A percentile compares a stretch with the other conserved stretches of the same genome.
Conservation (phyloP, 2,329 filamentous ascomycete species). For the Aspergillus flavus region DNA sequence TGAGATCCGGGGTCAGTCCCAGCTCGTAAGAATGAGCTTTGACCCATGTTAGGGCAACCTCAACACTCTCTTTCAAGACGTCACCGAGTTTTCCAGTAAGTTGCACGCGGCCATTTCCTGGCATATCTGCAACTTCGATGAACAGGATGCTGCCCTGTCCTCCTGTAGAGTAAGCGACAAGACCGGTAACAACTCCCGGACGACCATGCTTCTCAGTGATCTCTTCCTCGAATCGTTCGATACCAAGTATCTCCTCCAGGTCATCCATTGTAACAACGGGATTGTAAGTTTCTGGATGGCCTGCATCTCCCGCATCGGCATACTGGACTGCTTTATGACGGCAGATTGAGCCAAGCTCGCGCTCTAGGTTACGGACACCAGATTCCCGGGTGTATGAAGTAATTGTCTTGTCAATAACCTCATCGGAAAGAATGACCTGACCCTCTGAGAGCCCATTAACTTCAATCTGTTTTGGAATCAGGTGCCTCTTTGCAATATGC, state of each 20-base stretch:
- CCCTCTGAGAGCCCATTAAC: conserved; percentile 80
- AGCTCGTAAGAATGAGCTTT: conserved; percentile 93
- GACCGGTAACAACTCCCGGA: conserved; percentile 90
- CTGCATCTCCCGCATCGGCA: conserved; percentile 81
- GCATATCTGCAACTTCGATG: conserved; percentile 98
- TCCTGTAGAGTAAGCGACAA: conserved; percentile 91
- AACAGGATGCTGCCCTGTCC: conserved; percentile 96
- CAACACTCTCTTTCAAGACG: conserved; percentile 94
- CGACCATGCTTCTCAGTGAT: conserved; percentile 81
- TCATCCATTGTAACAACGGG: conserved; percentile 75
- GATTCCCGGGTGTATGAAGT: conserved; percentile 95
- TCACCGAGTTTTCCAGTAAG: conserved; percentile 95
- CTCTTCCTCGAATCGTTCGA: conserved; percentile 93
- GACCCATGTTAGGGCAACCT: conserved; percentile 95
- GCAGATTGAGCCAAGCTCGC: conserved; percentile 92
- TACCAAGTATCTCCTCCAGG: conserved; percentile 86
- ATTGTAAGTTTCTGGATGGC: conserved; percentile 69
- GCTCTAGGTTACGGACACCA: conserved; percentile 92
- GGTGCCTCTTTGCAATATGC: conserved; percentile 87
- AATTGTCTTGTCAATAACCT: conserved; percentile 92
- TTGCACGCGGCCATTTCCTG: conserved; percentile 86
- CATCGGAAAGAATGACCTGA: conserved; percentile 75
- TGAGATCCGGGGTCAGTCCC: conserved; percentile 76
- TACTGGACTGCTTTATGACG: conserved; percentile 94
- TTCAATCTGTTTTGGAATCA: conserved; percentile 94